Conservation (phyloP, 768 basidiomycete genomes). For the Gymnopilus junonius region DNA sequence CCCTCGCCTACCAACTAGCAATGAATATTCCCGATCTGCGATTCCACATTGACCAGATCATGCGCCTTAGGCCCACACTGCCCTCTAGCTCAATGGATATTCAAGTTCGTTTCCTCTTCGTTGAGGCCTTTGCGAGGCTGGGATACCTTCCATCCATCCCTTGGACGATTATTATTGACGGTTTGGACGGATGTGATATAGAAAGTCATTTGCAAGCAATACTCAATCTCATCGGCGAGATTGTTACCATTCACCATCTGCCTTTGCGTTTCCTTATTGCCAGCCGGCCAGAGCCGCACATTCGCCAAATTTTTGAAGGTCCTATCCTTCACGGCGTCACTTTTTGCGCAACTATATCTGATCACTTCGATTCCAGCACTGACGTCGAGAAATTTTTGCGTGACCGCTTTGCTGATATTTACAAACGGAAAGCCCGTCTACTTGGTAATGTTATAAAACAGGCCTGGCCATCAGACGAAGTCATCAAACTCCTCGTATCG, state of each 20-base stretch:
- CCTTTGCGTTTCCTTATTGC: conserved; percentile 5
- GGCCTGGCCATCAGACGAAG: conserved; percentile 2
- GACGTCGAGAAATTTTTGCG: conserved; percentile 1
- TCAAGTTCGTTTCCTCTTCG: neutral
- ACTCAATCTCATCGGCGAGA: neutral
- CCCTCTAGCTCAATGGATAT: neutral
- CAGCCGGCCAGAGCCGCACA: neutral
- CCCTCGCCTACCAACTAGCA: conserved; percentile 3
- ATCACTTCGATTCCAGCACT: neutral
- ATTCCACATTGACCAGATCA: neutral
- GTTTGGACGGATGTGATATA: conserved; percentile 3
- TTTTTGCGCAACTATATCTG: neutral
- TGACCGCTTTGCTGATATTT: neutral
- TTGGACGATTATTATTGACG: neutral
- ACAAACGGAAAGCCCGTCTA: neutral
- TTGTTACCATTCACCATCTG: neutral
- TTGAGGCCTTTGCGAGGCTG: neutral
- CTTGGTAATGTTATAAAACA: neutral
- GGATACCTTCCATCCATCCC: neutral
- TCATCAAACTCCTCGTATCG: neutral
- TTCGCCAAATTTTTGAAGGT: neutral
- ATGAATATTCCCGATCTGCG: neutral
- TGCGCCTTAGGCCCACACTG: neutral
- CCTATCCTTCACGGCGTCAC: neutral
- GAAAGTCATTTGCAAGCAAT: neutral